These are phyloP conservation scores for Phaffomyces antillensis DNA, from an alignment of 805 yeast species.

Conservation along the genomic window DNA sequence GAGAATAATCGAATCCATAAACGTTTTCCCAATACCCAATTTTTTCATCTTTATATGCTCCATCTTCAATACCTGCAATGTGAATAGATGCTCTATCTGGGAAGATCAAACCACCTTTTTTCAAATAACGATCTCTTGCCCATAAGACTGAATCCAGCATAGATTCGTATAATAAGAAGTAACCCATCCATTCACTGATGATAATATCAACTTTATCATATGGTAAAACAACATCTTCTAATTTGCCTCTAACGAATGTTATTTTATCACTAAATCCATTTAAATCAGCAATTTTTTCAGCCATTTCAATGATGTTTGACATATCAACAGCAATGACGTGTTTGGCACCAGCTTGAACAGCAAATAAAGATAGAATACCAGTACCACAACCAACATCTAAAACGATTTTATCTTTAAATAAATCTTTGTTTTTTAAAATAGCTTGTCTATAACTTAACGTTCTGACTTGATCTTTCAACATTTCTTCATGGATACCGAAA, in stretches of 20 bases:
- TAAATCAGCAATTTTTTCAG: conserved; percentile 74
- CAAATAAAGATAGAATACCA: conserved; percentile 96
- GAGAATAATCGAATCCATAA: conserved; percentile 93
- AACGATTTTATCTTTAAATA: conserved; percentile 89
- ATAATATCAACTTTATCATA: conserved; percentile 88
- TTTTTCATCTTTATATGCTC: conserved; percentile 85
- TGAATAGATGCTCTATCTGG: conserved; percentile 91
- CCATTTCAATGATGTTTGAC: conserved; percentile 95
- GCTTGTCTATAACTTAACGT: conserved; percentile 90
- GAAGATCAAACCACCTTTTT: conserved; percentile 77
- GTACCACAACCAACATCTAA: conserved; percentile 99
- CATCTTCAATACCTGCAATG: conserved; percentile 90
- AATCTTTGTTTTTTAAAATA: conserved; percentile 78
- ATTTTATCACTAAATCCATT: conserved; percentile 85
- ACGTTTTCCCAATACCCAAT: conserved; percentile 94
- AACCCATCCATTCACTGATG: conserved; percentile 99
- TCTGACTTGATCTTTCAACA: conserved; percentile 93
- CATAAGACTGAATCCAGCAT: conserved; percentile 94
- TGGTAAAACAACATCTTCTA: conserved; percentile 88
- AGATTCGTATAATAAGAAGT: conserved; percentile 89
- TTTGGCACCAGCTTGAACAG: conserved; percentile 97
- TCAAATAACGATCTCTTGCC: conserved; percentile 86
- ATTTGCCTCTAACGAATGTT: conserved; percentile 83
- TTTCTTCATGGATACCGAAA: conserved; percentile 96
- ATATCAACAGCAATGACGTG: conserved; percentile 97